Evolutionary conservation across 129 eudicot species (phyloP), one percentile per base, ranked within the genome.

Genomic region (Centaurea solstitialis): DNA sequence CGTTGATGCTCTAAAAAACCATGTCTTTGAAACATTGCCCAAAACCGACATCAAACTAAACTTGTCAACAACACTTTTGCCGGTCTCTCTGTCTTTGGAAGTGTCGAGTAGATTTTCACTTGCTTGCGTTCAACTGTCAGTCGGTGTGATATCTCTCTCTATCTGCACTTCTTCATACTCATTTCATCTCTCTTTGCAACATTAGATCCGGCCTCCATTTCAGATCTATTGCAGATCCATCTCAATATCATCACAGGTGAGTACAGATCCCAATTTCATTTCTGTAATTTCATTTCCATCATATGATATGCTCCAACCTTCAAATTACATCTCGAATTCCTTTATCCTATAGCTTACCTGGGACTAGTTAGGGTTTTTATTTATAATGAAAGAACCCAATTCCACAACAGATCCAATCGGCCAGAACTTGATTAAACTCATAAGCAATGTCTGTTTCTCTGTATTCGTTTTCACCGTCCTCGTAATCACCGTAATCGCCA

Each of bases 391-490:
- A 79, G 98, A 90, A 79, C n/a, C 85, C 22, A 86, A 85, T 81
- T 82, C 86, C 9, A n/a, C 92, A 4, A 81, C 97, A 21, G 99
- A 93, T 84, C 98, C 98, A 22, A 93, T 96, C 69, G 99, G 97
- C 76, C 99, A 96, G 80, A 93, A 93, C 88, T 3, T 89, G 23
- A 91, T 96, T 4, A 91, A 96, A 85, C 87, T 88, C 10, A 89
- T 96, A 35, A 96, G 99, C 92, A 96, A 96, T 86, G 98, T 93
- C 38, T 96, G 98, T 71, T 96, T 96, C 91, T 93, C 99, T 17
- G 91, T 89, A 1, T 96, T 96, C 65, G 99, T 96, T 8, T 96
- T 96, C 80, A 80, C 95, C 4, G 99, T 96, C 9, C 89, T 96
- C 65, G 89, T 96, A 22, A 61, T 88, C 33, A 93, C 98, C 61